Percentiles rank a stretch among this genome's conserved stretches.
phyloP scores from a whole-genome alignment of 306 rosid genomes.

The Dalbergia oliveri region DNA sequence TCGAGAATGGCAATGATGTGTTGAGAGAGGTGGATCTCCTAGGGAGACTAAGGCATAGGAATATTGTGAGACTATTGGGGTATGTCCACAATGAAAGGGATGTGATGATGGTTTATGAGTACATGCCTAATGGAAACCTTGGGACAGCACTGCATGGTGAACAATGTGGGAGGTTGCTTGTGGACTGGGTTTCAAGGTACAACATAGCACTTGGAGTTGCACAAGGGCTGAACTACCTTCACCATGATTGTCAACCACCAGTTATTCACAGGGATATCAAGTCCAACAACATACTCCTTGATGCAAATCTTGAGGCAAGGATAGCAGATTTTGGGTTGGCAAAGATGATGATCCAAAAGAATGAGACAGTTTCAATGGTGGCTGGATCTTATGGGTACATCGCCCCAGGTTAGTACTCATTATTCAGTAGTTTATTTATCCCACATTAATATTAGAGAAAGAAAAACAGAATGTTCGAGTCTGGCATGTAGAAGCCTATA shows the following conservation, averaged over 20 bases:
- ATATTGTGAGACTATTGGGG: constrained; percentile 81
- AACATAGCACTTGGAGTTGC: constrained; percentile 90
- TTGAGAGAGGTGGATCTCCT: constrained; percentile 81
- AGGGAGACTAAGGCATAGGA: constrained; percentile 89
- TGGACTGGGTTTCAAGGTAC: constrained; percentile 92
- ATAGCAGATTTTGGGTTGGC: constrained; percentile 97
- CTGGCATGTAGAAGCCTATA: background rate
- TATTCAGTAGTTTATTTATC: background rate
- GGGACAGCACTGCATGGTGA: constrained; percentile 84
- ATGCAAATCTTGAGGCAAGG: constrained; percentile 78
- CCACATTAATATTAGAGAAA: background rate
- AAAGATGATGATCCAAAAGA: constrained; percentile 77
- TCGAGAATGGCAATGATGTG: constrained; percentile 69
- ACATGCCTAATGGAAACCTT: constrained; percentile 89
- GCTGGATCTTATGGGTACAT: constrained; percentile 97
- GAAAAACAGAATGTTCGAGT: background rate
- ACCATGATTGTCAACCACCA: constrained; percentile 87
- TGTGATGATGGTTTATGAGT: constrained; percentile 80
- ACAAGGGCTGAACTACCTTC: constrained; percentile 85
- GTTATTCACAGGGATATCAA: constrained; percentile 88
- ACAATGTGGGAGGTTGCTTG: constrained; percentile 63
- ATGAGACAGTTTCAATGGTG: constrained; percentile 84
- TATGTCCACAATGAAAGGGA: constrained; percentile 82
- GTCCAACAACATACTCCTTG: constrained; percentile 91
- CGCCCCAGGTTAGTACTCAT: constrained; percentile 75